Percentiles rank a stretch among this genome's conserved stretches.
Evolutionary conservation across 176 grass and related monocot genomes (phyloP).

Genomic region (Tuctoria greenei): DNA sequence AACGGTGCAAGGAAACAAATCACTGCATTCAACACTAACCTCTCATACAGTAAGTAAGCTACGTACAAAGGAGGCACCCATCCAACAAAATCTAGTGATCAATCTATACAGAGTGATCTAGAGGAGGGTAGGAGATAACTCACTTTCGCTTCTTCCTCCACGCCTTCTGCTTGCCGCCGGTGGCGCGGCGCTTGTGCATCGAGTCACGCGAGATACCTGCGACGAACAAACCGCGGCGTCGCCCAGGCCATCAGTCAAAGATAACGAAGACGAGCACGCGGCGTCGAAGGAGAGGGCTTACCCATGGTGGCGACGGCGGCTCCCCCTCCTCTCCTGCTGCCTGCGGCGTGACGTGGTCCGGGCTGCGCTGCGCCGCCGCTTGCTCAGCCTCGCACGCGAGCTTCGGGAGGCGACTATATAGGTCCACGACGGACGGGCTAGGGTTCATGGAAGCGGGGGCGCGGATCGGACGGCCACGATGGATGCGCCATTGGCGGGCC

Average conservation of each 20-base stretch:
- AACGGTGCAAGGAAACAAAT: not conserved
- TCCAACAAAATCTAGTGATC: not conserved
- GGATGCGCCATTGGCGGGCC: not conserved
- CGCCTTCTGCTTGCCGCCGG: conserved; percentile 52
- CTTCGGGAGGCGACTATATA: conserved; percentile 1
- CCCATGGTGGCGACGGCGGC: conserved; percentile 40
- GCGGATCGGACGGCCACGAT: conserved; percentile 11
- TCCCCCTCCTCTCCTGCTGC: not conserved
- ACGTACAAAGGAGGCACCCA: not conserved
- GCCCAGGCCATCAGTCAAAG: not conserved
- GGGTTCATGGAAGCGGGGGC: not conserved
- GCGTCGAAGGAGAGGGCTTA: not conserved
- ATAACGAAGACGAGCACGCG: not conserved
- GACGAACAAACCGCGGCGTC: not conserved
- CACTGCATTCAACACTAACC: not conserved
- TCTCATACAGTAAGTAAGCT: not conserved
- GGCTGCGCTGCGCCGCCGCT: conserved; percentile 34
- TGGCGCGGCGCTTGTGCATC: conserved; percentile 65
- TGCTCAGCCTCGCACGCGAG: not conserved
- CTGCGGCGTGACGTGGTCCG: not conserved
- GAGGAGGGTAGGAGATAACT: not conserved
- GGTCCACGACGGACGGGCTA: not conserved
- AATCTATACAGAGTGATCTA: not conserved
- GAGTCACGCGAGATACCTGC: conserved; percentile 68
- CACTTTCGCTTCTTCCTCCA: conserved; percentile 59